Conservation (phyloP, 2,329 filamentous ascomycete species). For the Epichloe sp. region DNA sequence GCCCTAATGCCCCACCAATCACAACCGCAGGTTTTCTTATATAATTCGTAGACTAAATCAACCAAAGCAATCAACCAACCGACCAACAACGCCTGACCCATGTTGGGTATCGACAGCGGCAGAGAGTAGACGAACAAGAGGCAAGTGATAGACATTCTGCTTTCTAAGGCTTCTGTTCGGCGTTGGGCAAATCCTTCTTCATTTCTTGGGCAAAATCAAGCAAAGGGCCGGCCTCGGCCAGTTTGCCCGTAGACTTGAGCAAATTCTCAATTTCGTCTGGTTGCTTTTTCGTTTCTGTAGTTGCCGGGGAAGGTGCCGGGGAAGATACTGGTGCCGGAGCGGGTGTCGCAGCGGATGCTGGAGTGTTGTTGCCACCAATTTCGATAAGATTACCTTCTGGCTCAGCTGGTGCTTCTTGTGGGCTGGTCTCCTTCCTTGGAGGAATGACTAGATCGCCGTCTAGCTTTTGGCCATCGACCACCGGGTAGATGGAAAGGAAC, state of each 20-base stretch:
- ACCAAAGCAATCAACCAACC: neutral
- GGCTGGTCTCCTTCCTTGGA: slow-evolving; percentile 16
- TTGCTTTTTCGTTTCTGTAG: slow-evolving; percentile 1
- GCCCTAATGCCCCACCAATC: neutral
- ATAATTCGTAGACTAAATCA: neutral
- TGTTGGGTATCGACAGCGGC: neutral
- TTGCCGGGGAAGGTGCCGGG: neutral
- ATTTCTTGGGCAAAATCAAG: slow-evolving; percentile 45
- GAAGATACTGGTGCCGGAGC: neutral
- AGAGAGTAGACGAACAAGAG: neutral
- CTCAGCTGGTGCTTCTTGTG: slow-evolving; percentile 8
- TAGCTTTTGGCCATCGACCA: slow-evolving; percentile 62
- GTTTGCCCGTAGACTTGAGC: slow-evolving; percentile 34
- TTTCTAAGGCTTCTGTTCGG: neutral
- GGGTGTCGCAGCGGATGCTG: neutral
- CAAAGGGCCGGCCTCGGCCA: slow-evolving; percentile 31
- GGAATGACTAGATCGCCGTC: slow-evolving; percentile 43
- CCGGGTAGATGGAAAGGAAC: slow-evolving; percentile 74
- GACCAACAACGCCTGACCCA: slow-evolving; percentile 5
- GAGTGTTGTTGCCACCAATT: slow-evolving; percentile 29
- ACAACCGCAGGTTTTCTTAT: neutral
- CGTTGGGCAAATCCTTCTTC: slow-evolving; percentile 33
- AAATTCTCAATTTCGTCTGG: slow-evolving; percentile 29
- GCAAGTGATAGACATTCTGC: neutral
- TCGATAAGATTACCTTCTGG: slow-evolving; percentile 38